Evolutionary conservation across 2,329 filamentous ascomycete species (phyloP).

Genomic region (Ophiostoma angusticollis): DNA sequence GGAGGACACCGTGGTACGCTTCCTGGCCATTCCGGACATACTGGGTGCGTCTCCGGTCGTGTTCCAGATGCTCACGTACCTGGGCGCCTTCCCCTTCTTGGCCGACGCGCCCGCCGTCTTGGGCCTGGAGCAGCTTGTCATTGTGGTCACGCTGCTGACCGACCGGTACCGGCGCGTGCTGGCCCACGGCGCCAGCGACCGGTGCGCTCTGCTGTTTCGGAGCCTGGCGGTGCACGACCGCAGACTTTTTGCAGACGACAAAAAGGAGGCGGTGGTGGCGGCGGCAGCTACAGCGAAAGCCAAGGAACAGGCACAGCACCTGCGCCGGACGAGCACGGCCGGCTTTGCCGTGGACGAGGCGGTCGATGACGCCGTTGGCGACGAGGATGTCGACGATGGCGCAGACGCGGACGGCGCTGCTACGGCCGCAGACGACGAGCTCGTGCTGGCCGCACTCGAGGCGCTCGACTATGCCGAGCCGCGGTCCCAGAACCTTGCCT

Average conservation of each 20-base stretch:
- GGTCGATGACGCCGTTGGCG: conserved; percentile 28
- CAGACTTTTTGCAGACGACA: conserved; percentile 25
- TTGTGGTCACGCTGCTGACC: conserved; percentile 60
- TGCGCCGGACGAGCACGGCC: neutral
- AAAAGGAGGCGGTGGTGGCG: conserved; percentile 10
- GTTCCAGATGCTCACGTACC: conserved; percentile 58
- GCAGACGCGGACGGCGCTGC: conserved; percentile 21
- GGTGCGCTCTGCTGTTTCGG: conserved; percentile 54
- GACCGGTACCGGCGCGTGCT: conserved; percentile 54
- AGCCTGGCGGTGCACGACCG: conserved; percentile 61
- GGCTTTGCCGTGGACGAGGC: conserved; percentile 36
- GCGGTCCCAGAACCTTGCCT: neutral
- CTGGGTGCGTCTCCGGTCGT: conserved; percentile 54
- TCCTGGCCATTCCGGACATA: conserved; percentile 60
- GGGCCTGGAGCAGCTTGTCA: conserved; percentile 56
- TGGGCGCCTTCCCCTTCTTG: conserved; percentile 62
- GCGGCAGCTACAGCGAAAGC: neutral
- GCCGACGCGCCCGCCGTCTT: conserved; percentile 57
- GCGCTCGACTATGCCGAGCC: conserved; percentile 48
- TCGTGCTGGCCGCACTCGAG: conserved; percentile 57
- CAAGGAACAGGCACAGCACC: conserved; percentile 4
- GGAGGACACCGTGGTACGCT: conserved; percentile 56
- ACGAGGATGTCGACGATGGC: conserved; percentile 40
- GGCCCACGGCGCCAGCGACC: conserved; percentile 41
- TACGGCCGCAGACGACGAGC: conserved; percentile 41